A percentile compares a stretch with the other conserved stretches of the same genome.
Evolutionary conservation across 2,329 filamentous ascomycete species (phyloP).

Genomic region (Epichloe sibirici): DNA sequence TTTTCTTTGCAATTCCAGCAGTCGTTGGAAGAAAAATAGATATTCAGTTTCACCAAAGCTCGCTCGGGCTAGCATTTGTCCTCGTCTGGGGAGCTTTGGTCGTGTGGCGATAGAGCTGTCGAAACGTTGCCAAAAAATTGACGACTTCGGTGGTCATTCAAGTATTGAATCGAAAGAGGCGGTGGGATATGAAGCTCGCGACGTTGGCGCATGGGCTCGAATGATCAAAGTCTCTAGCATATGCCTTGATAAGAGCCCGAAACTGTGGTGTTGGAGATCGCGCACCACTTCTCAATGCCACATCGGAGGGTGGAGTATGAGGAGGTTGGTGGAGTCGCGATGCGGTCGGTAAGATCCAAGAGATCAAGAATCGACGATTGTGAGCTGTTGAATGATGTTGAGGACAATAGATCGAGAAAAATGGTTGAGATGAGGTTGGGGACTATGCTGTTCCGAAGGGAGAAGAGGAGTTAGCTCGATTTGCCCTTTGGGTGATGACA

Average conservation of each 20-base stretch:
- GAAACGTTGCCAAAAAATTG: conserved; percentile 7
- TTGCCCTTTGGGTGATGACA: conserved; percentile 3
- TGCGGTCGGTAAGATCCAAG: conserved; percentile 2
- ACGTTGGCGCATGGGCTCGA: conserved; percentile 27
- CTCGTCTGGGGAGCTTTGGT: conserved; percentile 4
- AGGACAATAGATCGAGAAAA: conserved; percentile 3
- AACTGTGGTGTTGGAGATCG: conserved; percentile 5
- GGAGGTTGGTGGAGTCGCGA: conserved; percentile 5
- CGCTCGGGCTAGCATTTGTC: conserved; percentile 14
- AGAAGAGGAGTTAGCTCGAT: conserved; percentile 3
- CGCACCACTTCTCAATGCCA: conserved; percentile 15
- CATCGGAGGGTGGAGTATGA: conserved; percentile 13
- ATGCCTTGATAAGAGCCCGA: conserved; percentile 9
- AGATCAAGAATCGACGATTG: neutral
- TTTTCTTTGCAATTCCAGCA: conserved; percentile 11
- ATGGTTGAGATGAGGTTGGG: conserved; percentile 2
- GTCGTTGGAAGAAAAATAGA: conserved; percentile 1
- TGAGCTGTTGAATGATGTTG: neutral
- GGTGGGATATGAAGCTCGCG: conserved; percentile 22
- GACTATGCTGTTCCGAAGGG: conserved; percentile 3
- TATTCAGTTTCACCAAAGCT: conserved; percentile 8
- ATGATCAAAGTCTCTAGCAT: conserved; percentile 11
- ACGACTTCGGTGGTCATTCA: conserved; percentile 16
- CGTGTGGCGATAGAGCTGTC: neutral
- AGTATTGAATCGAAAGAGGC: conserved; percentile 20